Evolutionary conservation across 164 flowering plant genomes (phyloP), one percentile per base, ranked within the genome.

Genomic region (Dillenia turbinata): DNA sequence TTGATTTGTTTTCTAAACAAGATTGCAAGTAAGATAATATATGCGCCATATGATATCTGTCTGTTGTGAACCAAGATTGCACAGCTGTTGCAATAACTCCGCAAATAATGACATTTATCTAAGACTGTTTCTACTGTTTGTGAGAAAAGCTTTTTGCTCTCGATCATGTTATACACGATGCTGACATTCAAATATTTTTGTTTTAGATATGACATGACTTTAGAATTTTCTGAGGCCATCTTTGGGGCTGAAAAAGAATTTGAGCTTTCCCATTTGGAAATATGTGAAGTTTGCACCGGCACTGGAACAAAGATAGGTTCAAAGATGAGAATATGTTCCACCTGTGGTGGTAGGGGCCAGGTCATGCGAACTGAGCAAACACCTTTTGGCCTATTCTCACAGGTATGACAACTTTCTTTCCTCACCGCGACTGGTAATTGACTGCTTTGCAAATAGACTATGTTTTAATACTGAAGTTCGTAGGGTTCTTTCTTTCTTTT

Each of bases 311-410:
- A 86, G 76, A 63, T 77, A 13, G 97, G 98, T 12, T 89, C 97
- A 57, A 91, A 87, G 79, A 86, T 71, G 91, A 87, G 97, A 67
- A 81, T 94, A 74, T 90, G 97, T 80, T 83, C 96, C 67, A 86
- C 95, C 12, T 94, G 98, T 78, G 98, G 98, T 51, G 98, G 98
- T 65, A 79, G 97, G 73, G 98, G 98, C 65, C 98, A 94, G 75
- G 98, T 94, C 66, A 90, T 94, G 97, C 84, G 97, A 73, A 94
- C 98, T 49, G 98, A 94, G 77, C 97, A 91, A 79, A 94, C 98
- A 66, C 97, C 98, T 61, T 94, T 94, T 73, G 98, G 98, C 63
- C 54, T 90, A 77, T 94, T 91, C 71, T 94, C 97, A 10, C 98
- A 91, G 96, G 98, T 92, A 69, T 46, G 47, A 52, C 43, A n/a